phyloP scores from a whole-genome alignment of 148 eudicot genomes.

The Bassia scoparia region DNA sequence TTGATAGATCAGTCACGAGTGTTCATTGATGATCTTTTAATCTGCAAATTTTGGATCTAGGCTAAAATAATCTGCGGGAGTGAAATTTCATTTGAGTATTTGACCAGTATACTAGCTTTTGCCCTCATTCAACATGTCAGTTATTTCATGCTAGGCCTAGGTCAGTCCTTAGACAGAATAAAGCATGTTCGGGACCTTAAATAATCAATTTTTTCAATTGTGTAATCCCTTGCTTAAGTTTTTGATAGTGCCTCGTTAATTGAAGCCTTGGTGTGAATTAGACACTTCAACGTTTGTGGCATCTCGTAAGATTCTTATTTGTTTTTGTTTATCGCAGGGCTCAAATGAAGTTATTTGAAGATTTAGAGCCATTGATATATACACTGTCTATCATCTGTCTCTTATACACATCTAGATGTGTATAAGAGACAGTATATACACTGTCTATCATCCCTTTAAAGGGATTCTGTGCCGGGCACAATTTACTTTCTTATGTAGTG shows the following conservation, averaged over 20 bases:
- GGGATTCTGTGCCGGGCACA: background rate
- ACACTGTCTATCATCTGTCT: conserved; percentile 1
- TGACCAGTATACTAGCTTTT: no score
- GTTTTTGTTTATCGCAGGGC: conserved; percentile 20
- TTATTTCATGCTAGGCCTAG: no score
- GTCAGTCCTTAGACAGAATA: no score
- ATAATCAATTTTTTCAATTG: background rate
- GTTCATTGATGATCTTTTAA: no score
- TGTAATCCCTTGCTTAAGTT: background rate
- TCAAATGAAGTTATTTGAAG: conserved; percentile 13
- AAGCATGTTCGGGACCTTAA: no score
- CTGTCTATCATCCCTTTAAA: background rate
- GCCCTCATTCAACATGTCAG: no score
- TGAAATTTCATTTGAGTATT: no score
- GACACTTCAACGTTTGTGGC: background rate
- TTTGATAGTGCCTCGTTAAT: background rate
- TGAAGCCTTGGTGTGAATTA: background rate
- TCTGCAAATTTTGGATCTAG: no score
- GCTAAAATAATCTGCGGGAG: no score
- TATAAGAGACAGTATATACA: no score
- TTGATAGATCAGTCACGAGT: no score
- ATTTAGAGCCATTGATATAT: background rate
- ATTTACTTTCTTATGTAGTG: background rate
- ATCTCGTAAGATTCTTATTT: background rate
- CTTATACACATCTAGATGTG: no score